These are phyloP conservation scores for Aspergillus novoparasiticus DNA, from an alignment of 2,329 filamentous ascomycete species.

Conservation along the genomic window DNA sequence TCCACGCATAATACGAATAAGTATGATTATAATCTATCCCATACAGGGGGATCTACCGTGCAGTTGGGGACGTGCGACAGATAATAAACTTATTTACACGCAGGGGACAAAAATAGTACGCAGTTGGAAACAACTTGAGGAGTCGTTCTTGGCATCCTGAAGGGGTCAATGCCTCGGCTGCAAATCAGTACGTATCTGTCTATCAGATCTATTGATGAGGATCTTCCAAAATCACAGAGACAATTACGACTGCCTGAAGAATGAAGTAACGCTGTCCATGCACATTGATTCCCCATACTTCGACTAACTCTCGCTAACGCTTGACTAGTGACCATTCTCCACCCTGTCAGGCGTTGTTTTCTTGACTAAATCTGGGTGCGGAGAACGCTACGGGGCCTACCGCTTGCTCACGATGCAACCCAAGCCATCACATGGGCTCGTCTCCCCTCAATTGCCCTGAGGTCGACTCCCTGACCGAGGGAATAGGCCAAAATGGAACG, in stretches of 20 bases:
- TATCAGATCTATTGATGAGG: background rate
- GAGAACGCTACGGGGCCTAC: background rate
- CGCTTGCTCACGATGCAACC: background rate
- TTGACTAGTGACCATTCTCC: background rate
- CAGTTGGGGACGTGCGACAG: background rate
- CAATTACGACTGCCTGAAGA: background rate
- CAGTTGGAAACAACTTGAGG: background rate
- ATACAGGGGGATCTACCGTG: background rate
- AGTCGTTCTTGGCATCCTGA: background rate
- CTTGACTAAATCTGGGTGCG: background rate
- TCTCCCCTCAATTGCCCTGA: background rate
- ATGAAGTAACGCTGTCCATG: background rate
- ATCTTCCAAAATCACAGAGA: background rate
- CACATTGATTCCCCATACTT: background rate
- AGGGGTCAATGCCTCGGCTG: background rate
- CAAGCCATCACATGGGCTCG: background rate
- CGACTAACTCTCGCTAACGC: background rate
- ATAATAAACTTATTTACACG: background rate
- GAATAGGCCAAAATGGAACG: background rate
- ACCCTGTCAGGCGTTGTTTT: background rate
- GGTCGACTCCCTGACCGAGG: background rate
- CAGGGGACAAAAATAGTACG: background rate
- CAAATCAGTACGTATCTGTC: background rate
- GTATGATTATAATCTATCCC: background rate
- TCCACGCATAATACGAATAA: background rate